These are phyloP conservation scores for Nannochloropsis oceanica DNA, from an alignment of 108 stramenopile genomes.

Conservation along the genomic window DNA sequence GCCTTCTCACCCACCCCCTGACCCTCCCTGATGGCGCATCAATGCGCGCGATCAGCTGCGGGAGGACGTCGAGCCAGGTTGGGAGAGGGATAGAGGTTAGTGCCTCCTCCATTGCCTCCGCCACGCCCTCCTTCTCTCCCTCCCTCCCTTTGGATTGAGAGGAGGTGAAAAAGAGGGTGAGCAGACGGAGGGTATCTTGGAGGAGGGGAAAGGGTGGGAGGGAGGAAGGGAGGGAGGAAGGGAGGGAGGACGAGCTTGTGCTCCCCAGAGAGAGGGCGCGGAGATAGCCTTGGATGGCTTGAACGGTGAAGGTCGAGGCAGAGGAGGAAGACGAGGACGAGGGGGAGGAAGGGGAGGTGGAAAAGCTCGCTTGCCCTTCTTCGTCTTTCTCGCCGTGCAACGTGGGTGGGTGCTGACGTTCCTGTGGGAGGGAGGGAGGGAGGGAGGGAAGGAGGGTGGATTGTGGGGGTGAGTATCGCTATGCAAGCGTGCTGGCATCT, in stretches of 20 bases:
- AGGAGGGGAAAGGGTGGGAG: not conserved
- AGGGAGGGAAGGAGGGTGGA: not conserved
- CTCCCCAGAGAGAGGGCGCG: not conserved
- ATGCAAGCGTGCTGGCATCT: too few species aligned
- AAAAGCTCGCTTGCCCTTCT: too few species aligned
- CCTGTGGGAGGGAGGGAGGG: not conserved
- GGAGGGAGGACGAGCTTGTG: not conserved
- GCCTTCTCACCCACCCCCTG: not conserved
- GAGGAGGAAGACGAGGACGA: not conserved
- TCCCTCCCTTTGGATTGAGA: not conserved
- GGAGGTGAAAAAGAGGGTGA: conserved; percentile 32
- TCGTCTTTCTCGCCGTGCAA: too few species aligned
- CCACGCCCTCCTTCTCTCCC: conserved; percentile 12
- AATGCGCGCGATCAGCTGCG: conserved; percentile 25
- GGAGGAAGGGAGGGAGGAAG: not conserved
- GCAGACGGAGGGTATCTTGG: conserved; percentile 34
- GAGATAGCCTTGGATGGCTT: not conserved
- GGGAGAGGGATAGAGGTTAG: not conserved
- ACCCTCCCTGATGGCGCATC: not conserved
- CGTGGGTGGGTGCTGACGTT: too few species aligned
- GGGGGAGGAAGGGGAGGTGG: not conserved
- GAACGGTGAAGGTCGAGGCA: not conserved
- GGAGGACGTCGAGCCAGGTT: conserved; percentile 12
- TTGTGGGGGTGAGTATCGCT: not conserved
- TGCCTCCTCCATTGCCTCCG: not conserved